Evolutionary conservation across 2,329 filamentous ascomycete species (phyloP).

Genomic region (Alternaria viburni): DNA sequence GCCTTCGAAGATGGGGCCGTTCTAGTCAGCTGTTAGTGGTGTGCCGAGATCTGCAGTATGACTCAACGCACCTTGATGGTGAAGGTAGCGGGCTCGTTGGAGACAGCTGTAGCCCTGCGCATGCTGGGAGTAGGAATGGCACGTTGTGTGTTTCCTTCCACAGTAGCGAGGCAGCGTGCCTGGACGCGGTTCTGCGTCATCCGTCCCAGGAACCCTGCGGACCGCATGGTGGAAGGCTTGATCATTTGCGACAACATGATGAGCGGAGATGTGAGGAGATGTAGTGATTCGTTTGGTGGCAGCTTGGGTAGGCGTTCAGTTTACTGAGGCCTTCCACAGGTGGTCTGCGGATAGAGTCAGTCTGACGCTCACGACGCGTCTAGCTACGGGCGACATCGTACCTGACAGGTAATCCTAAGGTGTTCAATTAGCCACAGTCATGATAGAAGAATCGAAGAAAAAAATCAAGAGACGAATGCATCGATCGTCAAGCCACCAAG

Average conservation of each 20-base stretch:
- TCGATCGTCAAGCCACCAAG: conserved; percentile 10
- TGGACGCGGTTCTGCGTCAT: conserved; percentile 53
- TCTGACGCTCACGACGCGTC: conserved; percentile 22
- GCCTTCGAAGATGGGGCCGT: conserved; percentile 94
- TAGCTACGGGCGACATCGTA: conserved; percentile 44
- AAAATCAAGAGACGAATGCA: conserved; percentile 7
- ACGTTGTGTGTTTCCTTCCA: conserved; percentile 73
- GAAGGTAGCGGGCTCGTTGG: conserved; percentile 83
- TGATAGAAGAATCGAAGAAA: conserved; percentile 6
- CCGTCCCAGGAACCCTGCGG: conserved; percentile 53
- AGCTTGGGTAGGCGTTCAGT: conserved; percentile 54
- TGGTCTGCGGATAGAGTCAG: conserved; percentile 58
- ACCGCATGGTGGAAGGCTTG: conserved; percentile 58
- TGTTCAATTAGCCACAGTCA: conserved; percentile 45
- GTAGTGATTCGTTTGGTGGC: conserved; percentile 12
- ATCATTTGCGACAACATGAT: conserved; percentile 63
- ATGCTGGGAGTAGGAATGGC: conserved; percentile 64
- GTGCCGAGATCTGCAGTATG: conserved; percentile 19
- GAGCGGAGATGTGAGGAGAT: conserved; percentile 31
- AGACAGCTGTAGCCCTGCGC: conserved; percentile 69
- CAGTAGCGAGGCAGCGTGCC: conserved; percentile 66
- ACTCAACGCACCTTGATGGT: conserved; percentile 79
- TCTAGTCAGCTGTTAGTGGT: conserved; percentile 58
- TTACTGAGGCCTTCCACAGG: conserved; percentile 71
- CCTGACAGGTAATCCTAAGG: conserved; percentile 69